These are phyloP conservation scores for Akebia trifoliata DNA, from an alignment of 164 flowering plant genomes.

Conservation along the genomic window DNA sequence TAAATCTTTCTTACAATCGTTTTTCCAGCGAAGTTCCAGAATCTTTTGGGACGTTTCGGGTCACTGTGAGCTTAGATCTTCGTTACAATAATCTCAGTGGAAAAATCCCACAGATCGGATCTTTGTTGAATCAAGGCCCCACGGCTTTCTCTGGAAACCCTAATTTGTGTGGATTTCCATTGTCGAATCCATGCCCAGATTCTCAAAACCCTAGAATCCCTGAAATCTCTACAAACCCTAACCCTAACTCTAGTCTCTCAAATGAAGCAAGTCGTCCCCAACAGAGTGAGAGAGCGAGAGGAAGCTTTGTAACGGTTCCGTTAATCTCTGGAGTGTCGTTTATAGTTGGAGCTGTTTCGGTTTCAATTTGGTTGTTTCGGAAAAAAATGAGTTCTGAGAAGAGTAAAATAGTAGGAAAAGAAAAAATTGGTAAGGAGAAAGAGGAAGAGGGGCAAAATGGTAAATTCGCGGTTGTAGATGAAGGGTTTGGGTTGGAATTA, in stretches of 20 bases:
- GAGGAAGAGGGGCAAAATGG: conserved; percentile 70
- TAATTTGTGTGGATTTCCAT: conserved; percentile 83
- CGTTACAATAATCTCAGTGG: conserved; percentile 72
- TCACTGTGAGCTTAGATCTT: conserved; percentile 66
- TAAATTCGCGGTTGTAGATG: conserved; percentile 70
- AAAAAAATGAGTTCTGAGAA: conserved; percentile 32
- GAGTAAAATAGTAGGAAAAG: conserved; percentile 41
- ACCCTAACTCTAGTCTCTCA: conserved; percentile 9
- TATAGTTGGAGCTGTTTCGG: conserved; percentile 40
- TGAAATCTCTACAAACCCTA: conserved; percentile 26
- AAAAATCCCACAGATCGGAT: conserved; percentile 65
- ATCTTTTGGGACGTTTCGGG: conserved; percentile 59
- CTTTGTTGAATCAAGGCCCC: conserved; percentile 86
- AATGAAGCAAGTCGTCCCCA: neutral
- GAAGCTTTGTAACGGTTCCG: conserved; percentile 35
- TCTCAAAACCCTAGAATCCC: conserved; percentile 33
- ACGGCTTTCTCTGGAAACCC: conserved; percentile 89
- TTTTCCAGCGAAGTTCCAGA: conserved; percentile 74
- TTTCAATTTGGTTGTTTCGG: conserved; percentile 54
- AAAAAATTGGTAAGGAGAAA: conserved; percentile 6
- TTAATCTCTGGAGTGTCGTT: conserved; percentile 53
- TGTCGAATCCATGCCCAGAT: conserved; percentile 47
- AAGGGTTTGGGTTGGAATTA: conserved; percentile 69
- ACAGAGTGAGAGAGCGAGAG: conserved; percentile 10
- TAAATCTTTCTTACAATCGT: conserved; percentile 62